These are phyloP conservation scores for Trichoderma asperellum DNA, from an alignment of 2,329 filamentous ascomycete genomes.

Conservation along the genomic window DNA sequence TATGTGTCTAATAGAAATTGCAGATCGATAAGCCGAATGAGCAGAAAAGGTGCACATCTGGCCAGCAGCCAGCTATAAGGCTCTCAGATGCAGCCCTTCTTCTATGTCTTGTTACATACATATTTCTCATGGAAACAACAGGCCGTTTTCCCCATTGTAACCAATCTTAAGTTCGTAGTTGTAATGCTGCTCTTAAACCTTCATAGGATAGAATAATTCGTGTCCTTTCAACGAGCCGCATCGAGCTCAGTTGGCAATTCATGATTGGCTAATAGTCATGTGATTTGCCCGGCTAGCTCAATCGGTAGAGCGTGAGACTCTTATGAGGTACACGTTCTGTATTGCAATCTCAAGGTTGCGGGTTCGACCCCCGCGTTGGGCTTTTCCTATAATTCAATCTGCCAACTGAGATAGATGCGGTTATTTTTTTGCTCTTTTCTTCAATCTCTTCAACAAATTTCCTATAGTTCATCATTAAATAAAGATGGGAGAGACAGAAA, in stretches of 20 bases:
- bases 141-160: too few species aligned
- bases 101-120: too few species aligned
- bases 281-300: conserved; percentile 45
- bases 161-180: background rate
- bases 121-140: too few species aligned
- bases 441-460: background rate
- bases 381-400: conserved; percentile 42
- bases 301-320: conserved; percentile 72
- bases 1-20: too few species aligned
- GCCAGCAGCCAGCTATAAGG: too few species aligned
- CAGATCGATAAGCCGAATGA: too few species aligned
- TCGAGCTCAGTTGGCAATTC: conserved; percentile 4
- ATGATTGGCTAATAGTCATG: conserved; percentile 10
- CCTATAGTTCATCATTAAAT: too few species aligned
- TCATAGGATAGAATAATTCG: background rate
- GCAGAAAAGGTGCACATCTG: background rate
- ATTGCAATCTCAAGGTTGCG: conserved; percentile 58
- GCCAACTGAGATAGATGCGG: conserved; percentile 10
- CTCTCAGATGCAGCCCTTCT: too few species aligned
- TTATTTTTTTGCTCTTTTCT: background rate
- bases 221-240: background rate
- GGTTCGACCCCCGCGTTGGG: conserved; percentile 55
- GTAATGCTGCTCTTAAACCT: background rate
- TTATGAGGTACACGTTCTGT: conserved; percentile 43
- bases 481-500: too few species aligned